Evolutionary conservation across 129 eudicot species (phyloP).

Genomic region (Helianthus tuberosus): DNA sequence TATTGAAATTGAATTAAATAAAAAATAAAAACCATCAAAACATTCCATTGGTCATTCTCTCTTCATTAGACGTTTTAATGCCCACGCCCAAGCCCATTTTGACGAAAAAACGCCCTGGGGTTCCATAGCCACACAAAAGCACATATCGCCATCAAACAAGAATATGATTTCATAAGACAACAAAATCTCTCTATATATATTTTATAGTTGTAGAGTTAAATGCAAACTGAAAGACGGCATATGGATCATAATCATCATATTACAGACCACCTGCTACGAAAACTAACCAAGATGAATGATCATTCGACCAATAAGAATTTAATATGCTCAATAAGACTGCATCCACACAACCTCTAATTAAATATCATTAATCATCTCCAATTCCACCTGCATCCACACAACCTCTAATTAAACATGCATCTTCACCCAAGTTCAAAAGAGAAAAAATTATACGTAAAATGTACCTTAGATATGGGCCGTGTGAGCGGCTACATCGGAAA

Average conservation of each 20-base stretch:
- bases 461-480: constrained; percentile 9
- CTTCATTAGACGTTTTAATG: no score
- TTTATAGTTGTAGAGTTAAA: not conserved
- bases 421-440: not conserved
- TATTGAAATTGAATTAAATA: no score
- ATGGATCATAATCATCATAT: constrained; percentile 30
- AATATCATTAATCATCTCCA: no score
- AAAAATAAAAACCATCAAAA: no score
- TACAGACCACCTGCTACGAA: constrained; percentile 43
- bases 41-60: no score
- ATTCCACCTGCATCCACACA: constrained; percentile 19
- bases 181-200: constrained; percentile 13
- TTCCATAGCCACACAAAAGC: constrained; percentile 1
- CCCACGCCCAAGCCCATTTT: no score
- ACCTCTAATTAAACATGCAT: constrained; percentile 15
- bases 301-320: constrained; percentile 29
- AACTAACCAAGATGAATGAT: constrained; percentile 15
- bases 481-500: constrained; percentile 12
- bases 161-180: not conserved
- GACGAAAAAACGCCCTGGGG: no score
- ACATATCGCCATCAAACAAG: not conserved
- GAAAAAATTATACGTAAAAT: not conserved
- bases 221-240: not conserved
- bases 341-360: constrained; percentile 19
- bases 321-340: constrained; percentile 21